Evolutionary conservation across 1,139 yeast genomes (phyloP), one percentile per base, ranked within the genome.

Genomic region (Kodamaea sp.): DNA sequence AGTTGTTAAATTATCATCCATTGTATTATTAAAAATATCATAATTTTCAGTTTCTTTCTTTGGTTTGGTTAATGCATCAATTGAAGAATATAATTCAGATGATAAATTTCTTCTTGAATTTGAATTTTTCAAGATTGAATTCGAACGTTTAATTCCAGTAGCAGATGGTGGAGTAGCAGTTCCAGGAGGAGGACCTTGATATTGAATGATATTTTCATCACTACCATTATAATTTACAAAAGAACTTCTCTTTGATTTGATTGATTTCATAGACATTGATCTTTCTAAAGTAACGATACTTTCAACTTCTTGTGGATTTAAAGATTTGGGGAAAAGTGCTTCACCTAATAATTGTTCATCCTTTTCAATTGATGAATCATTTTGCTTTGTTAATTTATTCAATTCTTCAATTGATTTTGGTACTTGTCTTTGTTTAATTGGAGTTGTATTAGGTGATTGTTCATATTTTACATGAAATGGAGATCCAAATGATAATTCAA

Each of bases 281-380:
- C 90, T 70, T 56, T 84, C 95, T 34, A 84, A 55, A 5, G 87
- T 77, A 1, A 82, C 82, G 44, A 84, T 84, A 36, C 85, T 79
- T 49, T 82, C 87, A 10, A 84, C 86, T 55, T 84, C 95, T 40
- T 74, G 79, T 0, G 76, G 68, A 45, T 73, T 81, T 33, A 84
- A 65, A 3, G 79, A 75, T 53, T 81, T 84, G 0, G 94, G 95
- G 56, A 84, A 84, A 31, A 84, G 61, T 0, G 81, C 77, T 42
- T 83, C 90, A 8, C 92, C 90, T 23, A 65, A 49, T 32, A 71
- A 48, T 31, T 52, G 41, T 11, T 39, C 45, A 23, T 35, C 34
- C 24, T 32, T 28, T n/a, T 33, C 39, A 24, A 23, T 7, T 8
- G 25, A 24, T 25, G 20, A 8, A 27, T 32, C 27, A 23, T 10